phyloP scores from a whole-genome alignment of 768 basidiomycete species.

The Serendipita sp. region DNA sequence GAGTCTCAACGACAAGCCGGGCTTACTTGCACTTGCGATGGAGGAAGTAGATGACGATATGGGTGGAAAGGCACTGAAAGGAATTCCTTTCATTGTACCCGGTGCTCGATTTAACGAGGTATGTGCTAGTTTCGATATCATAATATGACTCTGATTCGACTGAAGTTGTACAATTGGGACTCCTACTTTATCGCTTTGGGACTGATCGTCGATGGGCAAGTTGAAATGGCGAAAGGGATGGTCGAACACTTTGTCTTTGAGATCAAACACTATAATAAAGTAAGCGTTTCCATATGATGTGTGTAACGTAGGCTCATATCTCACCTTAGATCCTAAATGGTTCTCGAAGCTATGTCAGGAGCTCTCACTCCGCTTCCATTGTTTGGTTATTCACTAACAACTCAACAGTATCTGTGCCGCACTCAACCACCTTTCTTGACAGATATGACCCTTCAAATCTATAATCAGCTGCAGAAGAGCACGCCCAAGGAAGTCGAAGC shows the following conservation, averaged over 20 bases:
- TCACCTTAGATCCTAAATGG: conserved; percentile 61
- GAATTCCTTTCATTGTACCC: conserved; percentile 93
- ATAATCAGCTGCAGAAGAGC: conserved; percentile 74
- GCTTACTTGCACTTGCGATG: conserved; percentile 91
- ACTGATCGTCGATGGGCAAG: conserved; percentile 84
- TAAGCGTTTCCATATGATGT: conserved; percentile 5
- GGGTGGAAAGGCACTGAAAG: conserved; percentile 70
- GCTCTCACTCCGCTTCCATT: neutral
- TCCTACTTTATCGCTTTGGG: conserved; percentile 89
- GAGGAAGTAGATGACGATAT: conserved; percentile 66
- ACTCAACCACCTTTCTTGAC: conserved; percentile 97
- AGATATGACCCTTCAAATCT: conserved; percentile 96
- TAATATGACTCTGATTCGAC: neutral
- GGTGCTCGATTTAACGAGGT: conserved; percentile 92
- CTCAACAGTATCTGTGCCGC: conserved; percentile 72
- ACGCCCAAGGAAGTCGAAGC: conserved; percentile 66
- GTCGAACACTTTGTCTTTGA: conserved; percentile 99
- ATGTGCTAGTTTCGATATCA: conserved; percentile 13
- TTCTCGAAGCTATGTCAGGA: conserved; percentile 49
- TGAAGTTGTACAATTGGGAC: conserved; percentile 84
- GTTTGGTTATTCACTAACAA: neutral
- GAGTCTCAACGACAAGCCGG: conserved; percentile 85
- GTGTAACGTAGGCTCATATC: neutral
- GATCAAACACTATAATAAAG: conserved; percentile 91
- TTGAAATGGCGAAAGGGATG: conserved; percentile 91